Evolutionary conservation across 345 rosid genomes (phyloP).

Genomic region (Durio zibethinus): DNA sequence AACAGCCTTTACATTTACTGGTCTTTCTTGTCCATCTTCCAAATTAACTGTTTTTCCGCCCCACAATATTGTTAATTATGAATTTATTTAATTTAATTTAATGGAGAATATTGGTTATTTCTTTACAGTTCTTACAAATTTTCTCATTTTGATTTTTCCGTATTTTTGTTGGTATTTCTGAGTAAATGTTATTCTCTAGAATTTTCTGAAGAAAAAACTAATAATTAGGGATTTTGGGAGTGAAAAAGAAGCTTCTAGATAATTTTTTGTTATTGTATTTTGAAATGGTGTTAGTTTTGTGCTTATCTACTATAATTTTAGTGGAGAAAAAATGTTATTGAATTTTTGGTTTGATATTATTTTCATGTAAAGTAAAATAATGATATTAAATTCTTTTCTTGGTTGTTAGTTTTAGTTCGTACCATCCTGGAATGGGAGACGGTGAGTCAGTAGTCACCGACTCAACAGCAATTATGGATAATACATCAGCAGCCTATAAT

Average conservation of each 20-base stretch:
- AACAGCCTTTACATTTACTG: background rate
- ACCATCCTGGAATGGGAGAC: conserved; percentile 52
- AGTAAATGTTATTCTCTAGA: background rate
- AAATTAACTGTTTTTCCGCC: background rate
- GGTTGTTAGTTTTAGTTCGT: background rate
- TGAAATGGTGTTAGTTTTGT: background rate
- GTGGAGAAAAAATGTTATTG: no score
- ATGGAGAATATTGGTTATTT: background rate
- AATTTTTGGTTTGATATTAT: background rate
- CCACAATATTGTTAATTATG: background rate
- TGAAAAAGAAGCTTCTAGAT: background rate
- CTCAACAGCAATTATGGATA: conserved; percentile 35
- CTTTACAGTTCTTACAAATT: background rate
- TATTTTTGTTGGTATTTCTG: background rate
- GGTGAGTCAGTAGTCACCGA: conserved; percentile 54
- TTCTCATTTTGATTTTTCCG: background rate
- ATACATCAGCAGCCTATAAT: conserved; percentile 31
- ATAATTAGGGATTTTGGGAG: no score
- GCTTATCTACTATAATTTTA: background rate
- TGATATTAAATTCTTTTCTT: background rate
- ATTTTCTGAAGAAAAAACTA: background rate
- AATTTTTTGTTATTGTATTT: background rate
- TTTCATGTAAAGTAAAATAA: background rate
- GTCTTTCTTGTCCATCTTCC: background rate
- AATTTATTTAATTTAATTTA: background rate